A percentile compares a stretch with the other conserved stretches of the same genome.
Evolutionary conservation across 176 grass and related monocot species (phyloP).

Genomic region (Phragmites australis): DNA sequence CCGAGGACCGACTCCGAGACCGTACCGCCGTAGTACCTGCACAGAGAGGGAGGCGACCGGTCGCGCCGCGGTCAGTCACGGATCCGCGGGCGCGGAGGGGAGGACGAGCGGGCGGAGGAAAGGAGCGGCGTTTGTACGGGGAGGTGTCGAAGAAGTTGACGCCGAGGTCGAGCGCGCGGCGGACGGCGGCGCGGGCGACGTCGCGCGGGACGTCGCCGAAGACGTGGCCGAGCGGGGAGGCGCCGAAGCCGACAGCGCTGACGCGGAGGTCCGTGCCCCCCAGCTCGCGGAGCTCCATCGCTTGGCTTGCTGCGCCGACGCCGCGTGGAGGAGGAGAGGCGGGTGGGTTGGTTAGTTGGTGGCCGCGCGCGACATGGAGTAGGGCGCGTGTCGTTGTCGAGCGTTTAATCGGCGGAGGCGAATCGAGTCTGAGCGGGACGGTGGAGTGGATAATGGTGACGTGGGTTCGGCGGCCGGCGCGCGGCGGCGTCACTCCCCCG

Average conservation of each 20-base stretch:
- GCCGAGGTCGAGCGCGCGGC: constrained; percentile 68
- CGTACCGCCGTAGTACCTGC: constrained; percentile 81
- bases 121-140: constrained; percentile 34
- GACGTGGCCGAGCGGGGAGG: constrained; percentile 80
- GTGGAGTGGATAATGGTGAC: background rate
- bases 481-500: no score
- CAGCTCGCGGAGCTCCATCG: constrained; percentile 74
- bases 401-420: background rate
- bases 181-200: constrained; percentile 66
- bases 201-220: constrained; percentile 63
- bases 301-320: background rate
- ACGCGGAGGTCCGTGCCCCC: constrained; percentile 69
- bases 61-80: background rate
- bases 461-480: no score
- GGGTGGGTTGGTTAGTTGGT: no score
- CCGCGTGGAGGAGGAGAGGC: background rate
- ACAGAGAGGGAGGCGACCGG: no score
- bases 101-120: background rate
- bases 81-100: background rate
- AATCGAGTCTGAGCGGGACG: background rate
- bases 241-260: constrained; percentile 78
- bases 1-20: constrained; percentile 84
- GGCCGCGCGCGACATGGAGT: background rate
- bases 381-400: constrained; percentile 6
- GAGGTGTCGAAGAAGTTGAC: constrained; percentile 99